Evolutionary conservation across 352 stramenopile species (phyloP).

Genomic region (Phytophthora vignae): DNA sequence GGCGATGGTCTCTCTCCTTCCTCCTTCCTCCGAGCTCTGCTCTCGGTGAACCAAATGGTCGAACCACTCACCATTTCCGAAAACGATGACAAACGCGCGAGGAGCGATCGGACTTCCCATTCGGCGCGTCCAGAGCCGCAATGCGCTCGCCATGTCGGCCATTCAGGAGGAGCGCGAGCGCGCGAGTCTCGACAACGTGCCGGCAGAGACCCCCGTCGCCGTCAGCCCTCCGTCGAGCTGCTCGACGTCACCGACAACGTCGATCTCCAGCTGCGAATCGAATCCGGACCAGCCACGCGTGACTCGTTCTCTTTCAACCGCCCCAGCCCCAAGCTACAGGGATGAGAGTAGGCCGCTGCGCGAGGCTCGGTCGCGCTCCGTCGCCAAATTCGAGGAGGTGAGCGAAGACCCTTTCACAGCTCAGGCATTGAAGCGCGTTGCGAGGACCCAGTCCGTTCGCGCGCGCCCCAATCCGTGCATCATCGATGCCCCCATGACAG

Average conservation of each 20-base stretch:
- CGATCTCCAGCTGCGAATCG: constrained; percentile 31
- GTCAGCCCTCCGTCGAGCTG: constrained; percentile 13
- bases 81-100: constrained; percentile 35
- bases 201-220: constrained; percentile 1
- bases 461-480: constrained; percentile 11
- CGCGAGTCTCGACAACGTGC: constrained; percentile 16
- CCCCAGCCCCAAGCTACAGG: not conserved
- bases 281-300: constrained; percentile 20
- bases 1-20: not conserved
- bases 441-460: constrained; percentile 29
- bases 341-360: not conserved
- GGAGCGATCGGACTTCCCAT: constrained; percentile 39
- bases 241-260: constrained; percentile 29
- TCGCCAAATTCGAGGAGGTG: constrained; percentile 29
- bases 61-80: constrained; percentile 22
- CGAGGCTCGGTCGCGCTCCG: constrained; percentile 18
- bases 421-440: constrained; percentile 3
- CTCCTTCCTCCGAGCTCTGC: not conserved
- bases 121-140: constrained; percentile 29
- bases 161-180: constrained; percentile 36
- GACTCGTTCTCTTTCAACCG: not conserved
- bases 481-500: constrained; percentile 3
- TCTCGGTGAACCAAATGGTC: constrained; percentile 25
- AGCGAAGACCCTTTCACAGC: not conserved
- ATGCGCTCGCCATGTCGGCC: constrained; percentile 43